A percentile compares a stretch with the other conserved stretches of the same genome.
Conservation (phyloP, 2,329 filamentous ascomycete species). For the Botrytis squamosa region DNA sequence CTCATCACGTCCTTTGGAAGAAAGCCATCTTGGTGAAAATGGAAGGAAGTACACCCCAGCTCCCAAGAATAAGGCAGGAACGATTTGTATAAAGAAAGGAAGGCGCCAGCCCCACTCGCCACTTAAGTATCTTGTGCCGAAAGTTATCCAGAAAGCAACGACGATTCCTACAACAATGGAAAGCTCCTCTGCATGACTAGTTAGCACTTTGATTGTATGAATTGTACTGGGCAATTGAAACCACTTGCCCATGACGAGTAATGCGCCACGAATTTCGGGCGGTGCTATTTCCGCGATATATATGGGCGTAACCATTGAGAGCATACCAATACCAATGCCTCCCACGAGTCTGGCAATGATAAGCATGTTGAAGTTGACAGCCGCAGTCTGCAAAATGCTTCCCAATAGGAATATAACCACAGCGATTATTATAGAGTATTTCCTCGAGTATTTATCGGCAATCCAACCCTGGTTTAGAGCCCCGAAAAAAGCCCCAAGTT, state of each 20-base stretch:
- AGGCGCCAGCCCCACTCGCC: conserved; percentile 39
- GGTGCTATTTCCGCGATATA: conserved; percentile 53
- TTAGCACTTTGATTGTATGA: neutral
- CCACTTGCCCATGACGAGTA: conserved; percentile 24
- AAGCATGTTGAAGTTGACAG: conserved; percentile 51
- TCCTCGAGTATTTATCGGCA: conserved; percentile 52
- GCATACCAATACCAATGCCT: conserved; percentile 49
- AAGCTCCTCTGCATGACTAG: conserved; percentile 34
- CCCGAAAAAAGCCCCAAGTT: conserved; percentile 41
- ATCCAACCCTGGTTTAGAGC: conserved; percentile 32
- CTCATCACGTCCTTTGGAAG: conserved; percentile 47
- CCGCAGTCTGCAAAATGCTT: conserved; percentile 50
- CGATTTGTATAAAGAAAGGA: conserved; percentile 31
- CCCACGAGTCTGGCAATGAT: conserved; percentile 48
- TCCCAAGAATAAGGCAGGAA: conserved; percentile 37
- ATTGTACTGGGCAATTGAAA: neutral
- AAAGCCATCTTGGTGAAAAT: conserved; percentile 45
- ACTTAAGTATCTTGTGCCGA: conserved; percentile 43
- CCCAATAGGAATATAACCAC: conserved; percentile 52
- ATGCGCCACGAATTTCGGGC: conserved; percentile 38
- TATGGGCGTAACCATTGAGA: conserved; percentile 45
- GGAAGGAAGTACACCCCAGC: conserved; percentile 48
- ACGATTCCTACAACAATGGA: conserved; percentile 47
- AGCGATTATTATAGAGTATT: conserved; percentile 52
- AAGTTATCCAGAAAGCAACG: conserved; percentile 46